phyloP scores from a whole-genome alignment of 2,329 filamentous ascomycete species.

The Akanthomyces muscarius region DNA sequence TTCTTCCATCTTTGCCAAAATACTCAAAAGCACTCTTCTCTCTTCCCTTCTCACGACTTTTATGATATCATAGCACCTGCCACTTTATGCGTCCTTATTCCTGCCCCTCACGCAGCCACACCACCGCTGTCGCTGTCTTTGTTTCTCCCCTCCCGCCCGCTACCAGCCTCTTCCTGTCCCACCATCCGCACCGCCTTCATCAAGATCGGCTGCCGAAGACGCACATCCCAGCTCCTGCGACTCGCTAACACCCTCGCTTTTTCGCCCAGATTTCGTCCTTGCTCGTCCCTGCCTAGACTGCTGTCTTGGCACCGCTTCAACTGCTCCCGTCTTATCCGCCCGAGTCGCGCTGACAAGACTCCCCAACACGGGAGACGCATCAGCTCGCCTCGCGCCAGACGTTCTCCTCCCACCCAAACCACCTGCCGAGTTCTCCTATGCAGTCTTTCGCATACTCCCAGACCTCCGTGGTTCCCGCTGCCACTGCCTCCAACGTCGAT shows the following conservation, averaged over 20 bases:
- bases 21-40: conserved; percentile 6
- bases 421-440: not conserved
- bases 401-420: not conserved
- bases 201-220: not conserved
- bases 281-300: not conserved
- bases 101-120: conserved; percentile 5
- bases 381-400: not conserved
- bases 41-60: conserved; percentile 1
- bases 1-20: conserved; percentile 11
- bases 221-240: not conserved
- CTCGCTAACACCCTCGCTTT: conserved; percentile 2
- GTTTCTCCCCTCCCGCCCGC: conserved; percentile 12
- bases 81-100: not conserved
- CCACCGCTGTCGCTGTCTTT: conserved; percentile 14
- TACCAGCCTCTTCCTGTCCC: conserved; percentile 14
- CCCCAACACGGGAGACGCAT: not conserved
- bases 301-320: not conserved
- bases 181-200: not conserved
- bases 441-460: conserved; percentile 5
- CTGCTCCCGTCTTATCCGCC: not conserved
- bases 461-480: not conserved
- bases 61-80: not conserved
- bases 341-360: not conserved
- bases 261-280: not conserved
- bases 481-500: conserved; percentile 9